Conservation (phyloP, 1,139 yeast genomes). For the Lodderomyces metapsilosis region DNA sequence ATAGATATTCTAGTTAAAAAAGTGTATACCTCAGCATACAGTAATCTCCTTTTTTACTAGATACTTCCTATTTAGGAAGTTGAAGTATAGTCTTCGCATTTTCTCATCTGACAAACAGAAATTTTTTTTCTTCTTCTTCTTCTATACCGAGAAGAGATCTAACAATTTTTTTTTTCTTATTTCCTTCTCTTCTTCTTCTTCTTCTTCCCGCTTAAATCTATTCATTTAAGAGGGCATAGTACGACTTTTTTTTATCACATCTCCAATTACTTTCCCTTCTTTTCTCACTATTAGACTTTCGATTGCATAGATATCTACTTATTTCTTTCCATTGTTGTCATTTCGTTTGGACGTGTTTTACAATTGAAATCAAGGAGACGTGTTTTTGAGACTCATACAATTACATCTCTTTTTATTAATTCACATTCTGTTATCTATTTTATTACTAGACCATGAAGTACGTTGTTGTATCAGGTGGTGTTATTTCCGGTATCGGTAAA, state of each 20-base stretch:
- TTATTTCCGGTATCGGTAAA: slow-evolving; percentile 97
- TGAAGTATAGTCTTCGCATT: too few species aligned
- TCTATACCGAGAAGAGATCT: slow-evolving; percentile 1
- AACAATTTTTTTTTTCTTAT: slow-evolving; percentile 6
- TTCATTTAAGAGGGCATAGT: slow-evolving; percentile 47
- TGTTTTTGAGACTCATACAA: slow-evolving; percentile 5
- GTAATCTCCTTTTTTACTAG: neutral
- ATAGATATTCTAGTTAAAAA: neutral
- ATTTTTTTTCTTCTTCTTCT: slow-evolving; percentile 6
- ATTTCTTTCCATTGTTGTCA: too few species aligned
- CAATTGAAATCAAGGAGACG: slow-evolving; percentile 8
- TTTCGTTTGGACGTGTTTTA: slow-evolving; percentile 8
- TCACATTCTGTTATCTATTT: too few species aligned
- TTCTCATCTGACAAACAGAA: slow-evolving; percentile 2
- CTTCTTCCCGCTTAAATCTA: slow-evolving; percentile 51
- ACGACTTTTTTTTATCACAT: slow-evolving; percentile 12
- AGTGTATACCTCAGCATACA: slow-evolving; percentile 29
- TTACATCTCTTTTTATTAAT: too few species aligned
- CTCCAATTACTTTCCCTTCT: slow-evolving; percentile 9
- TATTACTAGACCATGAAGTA: slow-evolving; percentile 63
- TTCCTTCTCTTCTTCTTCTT: slow-evolving; percentile 10
- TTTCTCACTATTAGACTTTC: too few species aligned
- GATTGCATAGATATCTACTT: neutral
- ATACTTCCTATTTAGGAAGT: slow-evolving; percentile 26
- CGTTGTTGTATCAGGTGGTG: slow-evolving; percentile 99